Evolutionary conservation across 495 filamentous ascomycete genomes (phyloP), one percentile per base, ranked within the genome.

Genomic region (Chaetomidium leptoderma): DNA sequence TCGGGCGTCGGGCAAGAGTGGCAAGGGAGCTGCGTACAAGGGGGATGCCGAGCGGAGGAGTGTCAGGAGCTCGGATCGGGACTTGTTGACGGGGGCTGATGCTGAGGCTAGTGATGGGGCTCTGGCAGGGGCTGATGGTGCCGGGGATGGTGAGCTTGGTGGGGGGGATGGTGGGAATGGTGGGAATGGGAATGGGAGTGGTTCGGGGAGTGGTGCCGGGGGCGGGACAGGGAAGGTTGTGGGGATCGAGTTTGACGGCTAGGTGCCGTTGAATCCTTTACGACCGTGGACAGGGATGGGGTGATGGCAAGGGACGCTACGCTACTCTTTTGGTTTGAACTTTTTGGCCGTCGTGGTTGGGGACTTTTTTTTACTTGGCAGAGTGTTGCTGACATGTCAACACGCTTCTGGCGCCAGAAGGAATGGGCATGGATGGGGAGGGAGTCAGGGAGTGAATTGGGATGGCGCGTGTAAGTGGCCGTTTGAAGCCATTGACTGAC

Each of bases 51-150:
- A 88, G 68, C 81, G 81, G 27, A 77, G 79, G 59, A 85, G 81
- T 43, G 81, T 92, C 42, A 76, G 81, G 17, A 88, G 85, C n/a
- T 81, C 81, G 39, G 89, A 92, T 67, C 70, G 85, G 49, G 90
- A 93, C 72, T 66, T 95, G 11, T 74, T 95, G 1, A 86, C 89
- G 60, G 90, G 90, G 3, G 87, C 85, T 14, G 89, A 93, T 69
- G 88, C 88, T 6, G 83, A 83, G 63, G 85, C 79, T 3, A 73
- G 74, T 29, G 70, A 70, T 37, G 51, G 58, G 8, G 65, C 43
- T 17, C 54, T 47, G 52, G 24, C 47, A 49, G 53, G n/a, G 21
- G 24, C 29, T 17, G 43, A 42, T 14, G 35, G 55, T 23, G 50
- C 13, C 30, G 59, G 58, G 27, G 55, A 27, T 21, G 19, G 50